Evolutionary conservation across 2,329 filamentous ascomycete species (phyloP).

Genomic region (Emergomyces orientalis): DNA sequence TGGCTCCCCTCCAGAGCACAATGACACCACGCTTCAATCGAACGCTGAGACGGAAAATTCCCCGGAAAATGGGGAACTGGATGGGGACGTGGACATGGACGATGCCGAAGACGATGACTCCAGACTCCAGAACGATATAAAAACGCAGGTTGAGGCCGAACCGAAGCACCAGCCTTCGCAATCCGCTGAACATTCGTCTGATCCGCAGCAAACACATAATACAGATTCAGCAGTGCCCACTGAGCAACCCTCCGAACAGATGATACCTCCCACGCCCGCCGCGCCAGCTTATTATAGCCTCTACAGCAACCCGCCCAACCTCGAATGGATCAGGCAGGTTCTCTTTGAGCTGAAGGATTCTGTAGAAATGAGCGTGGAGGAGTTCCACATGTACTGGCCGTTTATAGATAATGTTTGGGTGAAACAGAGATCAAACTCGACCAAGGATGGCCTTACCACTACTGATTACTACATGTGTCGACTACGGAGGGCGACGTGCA

Average conservation of each 20-base stretch:
- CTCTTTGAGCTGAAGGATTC: constrained; percentile 39
- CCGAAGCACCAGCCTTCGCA: neutral
- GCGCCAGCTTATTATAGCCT: constrained; percentile 22
- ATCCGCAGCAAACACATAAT: neutral
- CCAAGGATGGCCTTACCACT: constrained; percentile 34
- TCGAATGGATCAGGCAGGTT: constrained; percentile 35
- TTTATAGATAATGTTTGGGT: constrained; percentile 45
- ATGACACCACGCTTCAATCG: neutral
- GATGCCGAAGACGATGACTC: constrained; percentile 14
- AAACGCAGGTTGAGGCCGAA: constrained; percentile 15
- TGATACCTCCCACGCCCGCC: constrained; percentile 1
- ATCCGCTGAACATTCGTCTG: neutral
- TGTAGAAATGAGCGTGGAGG: constrained; percentile 38
- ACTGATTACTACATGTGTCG: constrained; percentile 43
- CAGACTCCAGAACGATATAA: constrained; percentile 15
- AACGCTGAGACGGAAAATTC: neutral
- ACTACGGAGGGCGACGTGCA: constrained; percentile 32
- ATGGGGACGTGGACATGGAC: constrained; percentile 1
- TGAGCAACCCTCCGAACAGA: neutral
- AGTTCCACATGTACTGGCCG: constrained; percentile 41
- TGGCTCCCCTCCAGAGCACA: constrained; percentile 3
- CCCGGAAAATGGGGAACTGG: neutral
- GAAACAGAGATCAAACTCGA: constrained; percentile 36
- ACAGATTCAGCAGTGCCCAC: neutral
- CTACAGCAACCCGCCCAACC: constrained; percentile 36